These are phyloP conservation scores for Besnoitia besnoiti DNA, from an alignment of 169 alveolate species.

Conservation along the genomic window DNA sequence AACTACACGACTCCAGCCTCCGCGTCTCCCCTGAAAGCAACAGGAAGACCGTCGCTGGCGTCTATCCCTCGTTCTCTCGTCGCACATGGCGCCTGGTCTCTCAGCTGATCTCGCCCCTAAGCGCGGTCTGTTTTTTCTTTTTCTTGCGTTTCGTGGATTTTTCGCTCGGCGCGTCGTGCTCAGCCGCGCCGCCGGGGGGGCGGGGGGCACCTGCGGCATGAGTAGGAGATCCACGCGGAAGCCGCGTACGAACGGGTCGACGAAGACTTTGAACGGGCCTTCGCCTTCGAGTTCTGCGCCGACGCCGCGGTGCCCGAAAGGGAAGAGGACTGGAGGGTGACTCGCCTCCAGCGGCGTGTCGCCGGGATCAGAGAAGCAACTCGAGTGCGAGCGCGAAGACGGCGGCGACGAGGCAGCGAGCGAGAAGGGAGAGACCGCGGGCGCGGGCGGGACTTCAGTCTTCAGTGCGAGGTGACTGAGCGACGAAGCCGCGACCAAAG, in stretches of 20 bases:
- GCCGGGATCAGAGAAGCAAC: not conserved
- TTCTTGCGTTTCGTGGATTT: not conserved
- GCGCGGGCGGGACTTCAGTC: not conserved
- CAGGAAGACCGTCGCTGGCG: not conserved
- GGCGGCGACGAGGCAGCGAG: not conserved
- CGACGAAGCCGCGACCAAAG: not conserved
- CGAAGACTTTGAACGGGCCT: not conserved
- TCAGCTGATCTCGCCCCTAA: not conserved
- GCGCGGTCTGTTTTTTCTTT: not conserved
- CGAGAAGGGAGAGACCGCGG: not conserved
- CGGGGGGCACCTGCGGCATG: not conserved
- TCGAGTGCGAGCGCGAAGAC: not conserved
- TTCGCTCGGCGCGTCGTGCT: too few species aligned
- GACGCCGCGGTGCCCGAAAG: slow-evolving; percentile 20
- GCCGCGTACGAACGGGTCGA: not conserved
- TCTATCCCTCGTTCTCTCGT: not conserved
- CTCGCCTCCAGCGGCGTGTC: slow-evolving; percentile 1
- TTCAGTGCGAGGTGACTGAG: not conserved
- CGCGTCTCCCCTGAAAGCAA: too few species aligned
- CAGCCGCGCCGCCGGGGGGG: too few species aligned
- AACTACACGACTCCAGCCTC: too few species aligned
- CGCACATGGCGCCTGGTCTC: not conserved
- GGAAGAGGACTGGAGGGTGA: not conserved
- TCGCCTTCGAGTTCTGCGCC: not conserved
- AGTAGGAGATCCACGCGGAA: slow-evolving; percentile 20